Evolutionary conservation across 768 basidiomycete genomes (phyloP).

Genomic region (Boletus pseudo-olivaceus): DNA sequence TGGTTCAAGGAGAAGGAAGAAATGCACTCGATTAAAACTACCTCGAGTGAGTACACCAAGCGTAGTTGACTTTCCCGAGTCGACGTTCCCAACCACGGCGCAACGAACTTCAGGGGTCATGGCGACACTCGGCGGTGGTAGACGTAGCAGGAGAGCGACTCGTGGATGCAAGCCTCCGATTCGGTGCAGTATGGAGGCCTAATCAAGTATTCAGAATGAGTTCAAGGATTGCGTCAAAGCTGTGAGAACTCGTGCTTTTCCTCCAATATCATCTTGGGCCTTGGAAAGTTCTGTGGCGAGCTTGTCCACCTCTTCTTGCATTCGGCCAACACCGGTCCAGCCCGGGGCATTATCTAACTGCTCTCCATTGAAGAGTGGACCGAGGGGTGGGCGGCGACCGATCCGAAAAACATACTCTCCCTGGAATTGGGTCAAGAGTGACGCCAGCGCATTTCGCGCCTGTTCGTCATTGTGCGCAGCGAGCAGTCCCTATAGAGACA

Average conservation of each 20-base stretch:
- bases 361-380: slow-evolving; percentile 54
- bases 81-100: slow-evolving; percentile 94
- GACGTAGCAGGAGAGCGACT: slow-evolving; percentile 58
- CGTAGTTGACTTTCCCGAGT: slow-evolving; percentile 92
- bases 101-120: slow-evolving; percentile 90
- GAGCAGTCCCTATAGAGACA: slow-evolving; percentile 39
- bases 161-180: slow-evolving; percentile 47
- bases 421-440: slow-evolving; percentile 59
- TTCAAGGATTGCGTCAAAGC: background rate
- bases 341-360: slow-evolving; percentile 40
- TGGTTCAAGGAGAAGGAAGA: slow-evolving; percentile 12
- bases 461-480: slow-evolving; percentile 42
- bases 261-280: slow-evolving; percentile 73
- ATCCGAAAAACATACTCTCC: slow-evolving; percentile 78
- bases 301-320: slow-evolving; percentile 48
- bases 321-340: slow-evolving; percentile 53
- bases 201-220: background rate
- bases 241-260: slow-evolving; percentile 51
- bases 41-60: slow-evolving; percentile 95
- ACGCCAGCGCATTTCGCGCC: slow-evolving; percentile 64
- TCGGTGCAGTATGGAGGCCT: slow-evolving; percentile 60
- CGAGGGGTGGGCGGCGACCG: slow-evolving; percentile 61
- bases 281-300: slow-evolving; percentile 44
- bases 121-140: slow-evolving; percentile 74
- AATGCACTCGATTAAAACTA: slow-evolving; percentile 26